phyloP scores from a whole-genome alignment of 1,284 basidiomycete species.

The Cutaneotrichosporon mucoides region DNA sequence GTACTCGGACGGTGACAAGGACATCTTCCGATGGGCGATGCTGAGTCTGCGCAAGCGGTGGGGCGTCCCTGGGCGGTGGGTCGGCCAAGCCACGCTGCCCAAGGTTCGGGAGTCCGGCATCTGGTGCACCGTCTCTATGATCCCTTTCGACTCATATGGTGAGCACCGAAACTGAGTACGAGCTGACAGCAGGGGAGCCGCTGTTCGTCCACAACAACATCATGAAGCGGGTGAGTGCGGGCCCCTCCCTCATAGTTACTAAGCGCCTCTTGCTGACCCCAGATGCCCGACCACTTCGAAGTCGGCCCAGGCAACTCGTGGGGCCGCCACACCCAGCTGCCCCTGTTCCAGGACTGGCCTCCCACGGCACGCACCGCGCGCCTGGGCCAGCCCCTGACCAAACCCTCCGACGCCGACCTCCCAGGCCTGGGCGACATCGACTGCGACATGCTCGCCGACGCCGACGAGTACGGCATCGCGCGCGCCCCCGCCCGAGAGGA shows the following conservation, averaged over 20 bases:
- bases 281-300: conserved; percentile 38
- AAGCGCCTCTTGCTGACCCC: no score
- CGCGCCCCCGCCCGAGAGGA: conserved; percentile 38
- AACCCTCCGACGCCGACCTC: conserved; percentile 22
- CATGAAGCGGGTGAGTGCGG: conserved; percentile 38
- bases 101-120: conserved; percentile 42
- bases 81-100: conserved; percentile 49
- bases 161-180: no score
- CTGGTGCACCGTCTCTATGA: conserved; percentile 50
- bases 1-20: conserved; percentile 54
- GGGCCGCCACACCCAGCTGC: conserved; percentile 48
- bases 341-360: conserved; percentile 40
- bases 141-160: conserved; percentile 49
- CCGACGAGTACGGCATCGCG: conserved; percentile 45
- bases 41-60: conserved; percentile 53
- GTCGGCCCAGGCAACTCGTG: conserved; percentile 47
- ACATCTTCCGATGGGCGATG: conserved; percentile 53
- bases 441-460: conserved; percentile 52
- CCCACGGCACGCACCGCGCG: conserved; percentile 31
- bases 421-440: conserved; percentile 47
- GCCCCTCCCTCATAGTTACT: no score
- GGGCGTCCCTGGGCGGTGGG: conserved; percentile 53
- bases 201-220: conserved; percentile 53
- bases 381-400: conserved; percentile 27
- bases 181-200: conserved; percentile 37